Evolutionary conservation across 2,329 filamentous ascomycete species (phyloP).

Genomic region (Nigrospora sphaerica): DNA sequence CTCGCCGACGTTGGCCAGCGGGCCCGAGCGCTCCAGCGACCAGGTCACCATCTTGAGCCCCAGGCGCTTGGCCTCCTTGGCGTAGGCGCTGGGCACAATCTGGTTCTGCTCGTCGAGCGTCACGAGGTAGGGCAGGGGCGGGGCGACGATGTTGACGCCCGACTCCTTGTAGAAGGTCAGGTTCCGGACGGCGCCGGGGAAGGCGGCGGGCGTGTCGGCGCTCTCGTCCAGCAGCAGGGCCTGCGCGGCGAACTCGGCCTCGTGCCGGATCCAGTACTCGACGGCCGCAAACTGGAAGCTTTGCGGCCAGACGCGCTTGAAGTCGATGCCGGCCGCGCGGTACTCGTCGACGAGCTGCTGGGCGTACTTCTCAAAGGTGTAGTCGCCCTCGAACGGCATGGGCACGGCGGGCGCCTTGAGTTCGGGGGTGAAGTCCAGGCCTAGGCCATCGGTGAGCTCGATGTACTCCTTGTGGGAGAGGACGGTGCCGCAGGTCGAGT

Average conservation of each 20-base stretch:
- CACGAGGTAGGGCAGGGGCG: conserved; percentile 57
- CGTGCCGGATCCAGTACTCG: conserved; percentile 58
- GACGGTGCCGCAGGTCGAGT: conserved; percentile 56
- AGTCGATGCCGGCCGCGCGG: conserved; percentile 41
- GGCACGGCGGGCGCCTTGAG: conserved; percentile 60
- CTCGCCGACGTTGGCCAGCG: conserved; percentile 39
- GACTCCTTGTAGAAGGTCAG: conserved; percentile 47
- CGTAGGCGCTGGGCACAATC: conserved; percentile 59
- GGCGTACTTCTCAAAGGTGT: conserved; percentile 58
- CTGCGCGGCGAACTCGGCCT: conserved; percentile 53
- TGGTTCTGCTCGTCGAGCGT: conserved; percentile 38
- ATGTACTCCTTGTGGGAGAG: conserved; percentile 58
- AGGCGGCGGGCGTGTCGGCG: conserved; percentile 44
- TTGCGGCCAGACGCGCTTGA: conserved; percentile 53
- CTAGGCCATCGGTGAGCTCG: conserved; percentile 46
- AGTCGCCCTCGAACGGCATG: conserved; percentile 61
- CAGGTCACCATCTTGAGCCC: conserved; percentile 61
- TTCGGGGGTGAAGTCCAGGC: conserved; percentile 59
- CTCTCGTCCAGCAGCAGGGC: conserved; percentile 59
- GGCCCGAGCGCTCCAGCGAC: conserved; percentile 61
- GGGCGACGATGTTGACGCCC: conserved; percentile 57
- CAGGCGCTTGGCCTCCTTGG: conserved; percentile 49
- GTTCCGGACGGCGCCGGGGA: conserved; percentile 46
- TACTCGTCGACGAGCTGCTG: conserved; percentile 60
- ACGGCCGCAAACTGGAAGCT: conserved; percentile 59